Evolutionary conservation across 2,329 filamentous ascomycete genomes (phyloP), one percentile per base, ranked within the genome.

Genomic region (Alternaria incomplexa): DNA sequence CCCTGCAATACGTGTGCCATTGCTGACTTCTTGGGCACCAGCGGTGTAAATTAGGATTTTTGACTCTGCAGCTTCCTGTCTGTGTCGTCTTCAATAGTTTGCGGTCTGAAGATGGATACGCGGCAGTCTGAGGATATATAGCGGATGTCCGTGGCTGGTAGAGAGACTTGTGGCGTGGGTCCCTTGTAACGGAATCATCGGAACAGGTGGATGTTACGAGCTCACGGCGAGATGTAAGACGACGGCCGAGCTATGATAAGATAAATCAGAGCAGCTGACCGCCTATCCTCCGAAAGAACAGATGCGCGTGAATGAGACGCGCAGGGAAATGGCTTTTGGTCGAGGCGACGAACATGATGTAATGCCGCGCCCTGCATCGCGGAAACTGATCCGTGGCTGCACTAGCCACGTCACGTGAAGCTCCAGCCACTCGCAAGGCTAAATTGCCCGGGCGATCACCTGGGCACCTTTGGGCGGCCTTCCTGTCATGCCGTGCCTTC

Each of bases 1-100:
- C 73, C 74, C 40, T 70, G 65, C 43, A 77, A 70, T 30, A 71
- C 74, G 56, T 77, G 68, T 23, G 72, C 58, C 64, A 75, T 73
- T 48, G 70, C 65, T 22, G 71, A 73, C 56, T 67, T 61, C 50
- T 67, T 67, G 25, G 66, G 48, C 11, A 65, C 69, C 20, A 69
- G 43, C 25, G 66, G 65, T 25, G 61, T 66, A 22, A 69, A 30
- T 51, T 69, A 58, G 45, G 64, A 40, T 23, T 61, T 58, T 13
- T 61, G 58, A 54, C 53, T 52, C 17, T 51, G 28, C n/a, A 51
- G 56, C 50, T 51, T 60, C 53, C 48, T 53, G 13, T 61, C 40
- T 25, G 57, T 58, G 40, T 61, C 48, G 30, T 43, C 22, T 26
- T 36, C 28, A 28, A 17, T 50, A 20, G 25, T 48, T 22, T n/a